Evolutionary conservation across 148 eudicot genomes (phyloP), one percentile per base, ranked within the genome.

Genomic region (Drosera capensis): DNA sequence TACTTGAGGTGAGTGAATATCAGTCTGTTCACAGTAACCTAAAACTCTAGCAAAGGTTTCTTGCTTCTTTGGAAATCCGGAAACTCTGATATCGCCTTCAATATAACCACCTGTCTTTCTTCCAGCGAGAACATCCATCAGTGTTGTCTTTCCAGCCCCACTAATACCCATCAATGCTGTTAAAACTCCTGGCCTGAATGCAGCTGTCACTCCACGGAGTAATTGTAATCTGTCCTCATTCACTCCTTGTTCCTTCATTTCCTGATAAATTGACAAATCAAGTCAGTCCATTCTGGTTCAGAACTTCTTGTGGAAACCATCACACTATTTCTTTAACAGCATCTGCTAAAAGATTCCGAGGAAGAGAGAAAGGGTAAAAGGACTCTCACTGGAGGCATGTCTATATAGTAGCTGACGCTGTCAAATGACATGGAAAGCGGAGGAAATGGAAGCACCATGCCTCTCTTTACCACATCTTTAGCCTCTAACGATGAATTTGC

Each of bases 361-460:
- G 38, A 15, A 34, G 38, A 15, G 38, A 34, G 8, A 2, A 34
- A 13, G 9, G 1, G 23, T n/a, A 23, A 2, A 8, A 20, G 16
- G 2, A 1, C 9, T 12, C 43, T 66, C 41, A 71, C 76, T 17
- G 65, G 52, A 54, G 76, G 76, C 76, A 71, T 71, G 37, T 71
- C 72, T 30, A 71, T 72, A 28, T 21, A 71, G 49, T 71, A 71
- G 52, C 47, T 59, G 26, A 71, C 70, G 11, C 51, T 48, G 38
- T 71, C 63, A 15, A 71, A 71, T 39, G 77, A 63, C 72, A 71
- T 71, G 55, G 77, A 57, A 13, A 71, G 72, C 16, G 66, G 77
- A 35, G 42, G 55, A 43, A 71, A 71, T 9, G 71, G 71, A 5
- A 71, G 77, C 28, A 71, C 57, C 77, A 71, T 71, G 28, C 77